Percentiles rank a stretch among this genome's conserved stretches.
phyloP scores from a whole-genome alignment of 2,329 filamentous ascomycete genomes.

The Neurospora crassa region DNA sequence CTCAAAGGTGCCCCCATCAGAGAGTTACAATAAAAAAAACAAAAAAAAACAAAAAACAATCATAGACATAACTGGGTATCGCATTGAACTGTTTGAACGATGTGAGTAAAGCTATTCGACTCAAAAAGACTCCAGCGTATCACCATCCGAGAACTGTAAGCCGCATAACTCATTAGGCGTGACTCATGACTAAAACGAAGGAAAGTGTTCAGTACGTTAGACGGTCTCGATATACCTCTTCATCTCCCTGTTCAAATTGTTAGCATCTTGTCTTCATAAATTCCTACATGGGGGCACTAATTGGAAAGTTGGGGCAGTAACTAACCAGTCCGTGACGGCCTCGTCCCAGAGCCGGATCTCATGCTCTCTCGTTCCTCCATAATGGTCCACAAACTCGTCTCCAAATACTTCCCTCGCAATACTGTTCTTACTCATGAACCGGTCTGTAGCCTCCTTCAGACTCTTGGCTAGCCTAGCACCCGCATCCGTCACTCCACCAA shows the following conservation, averaged over 20 bases:
- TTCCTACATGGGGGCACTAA: neutral
- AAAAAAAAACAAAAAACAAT: neutral
- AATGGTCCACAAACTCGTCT: slow-evolving; percentile 93
- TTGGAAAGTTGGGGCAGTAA: slow-evolving; percentile 18
- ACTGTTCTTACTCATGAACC: slow-evolving; percentile 69
- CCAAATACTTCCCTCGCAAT: slow-evolving; percentile 91
- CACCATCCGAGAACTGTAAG: neutral
- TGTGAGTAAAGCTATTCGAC: neutral
- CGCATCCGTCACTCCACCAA: slow-evolving; percentile 61
- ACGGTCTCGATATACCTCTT: slow-evolving; percentile 73
- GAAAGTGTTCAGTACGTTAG: slow-evolving; percentile 20
- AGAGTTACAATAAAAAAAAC: neutral
- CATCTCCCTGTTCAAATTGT: slow-evolving; percentile 50
- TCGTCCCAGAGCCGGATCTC: slow-evolving; percentile 89
- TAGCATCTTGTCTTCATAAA: slow-evolving; percentile 6
- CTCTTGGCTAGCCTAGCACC: slow-evolving; percentile 75
- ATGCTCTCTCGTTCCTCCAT: slow-evolving; percentile 82
- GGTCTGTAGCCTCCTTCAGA: slow-evolving; percentile 71
- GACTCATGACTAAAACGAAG: neutral
- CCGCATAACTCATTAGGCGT: neutral
- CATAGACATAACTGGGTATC: neutral
- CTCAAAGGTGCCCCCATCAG: neutral
- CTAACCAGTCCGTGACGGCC: slow-evolving; percentile 92
- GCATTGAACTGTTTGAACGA: neutral
- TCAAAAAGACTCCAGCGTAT: neutral